Percentiles rank a stretch among this genome's conserved stretches.
These are phyloP conservation scores for Chlorophyllum brunneum DNA, from an alignment of 768 basidiomycete species.

Conservation along the genomic window DNA sequence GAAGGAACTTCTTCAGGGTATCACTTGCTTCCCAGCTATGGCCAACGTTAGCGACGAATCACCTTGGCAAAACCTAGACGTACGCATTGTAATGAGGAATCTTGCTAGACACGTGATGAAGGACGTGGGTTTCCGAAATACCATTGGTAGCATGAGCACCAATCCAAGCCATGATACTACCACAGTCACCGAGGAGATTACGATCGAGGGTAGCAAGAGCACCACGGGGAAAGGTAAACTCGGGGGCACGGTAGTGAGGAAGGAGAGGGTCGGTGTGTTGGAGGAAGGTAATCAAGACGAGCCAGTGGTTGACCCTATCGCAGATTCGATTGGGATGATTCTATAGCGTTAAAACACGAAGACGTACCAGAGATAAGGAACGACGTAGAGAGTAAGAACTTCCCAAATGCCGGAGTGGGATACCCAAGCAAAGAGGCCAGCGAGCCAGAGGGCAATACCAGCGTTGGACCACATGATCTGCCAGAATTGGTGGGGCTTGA, in stretches of 20 bases:
- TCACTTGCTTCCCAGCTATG: slow-evolving; percentile 84
- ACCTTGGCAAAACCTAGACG: slow-evolving; percentile 18
- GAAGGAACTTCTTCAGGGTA: slow-evolving; percentile 76
- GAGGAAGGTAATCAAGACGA: slow-evolving; percentile 94
- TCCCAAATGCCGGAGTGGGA: slow-evolving; percentile 61
- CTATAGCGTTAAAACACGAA: background rate
- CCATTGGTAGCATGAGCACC: slow-evolving; percentile 85
- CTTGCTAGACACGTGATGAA: slow-evolving; percentile 91
- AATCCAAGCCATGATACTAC: slow-evolving; percentile 78
- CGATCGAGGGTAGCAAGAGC: slow-evolving; percentile 92
- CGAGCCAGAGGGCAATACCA: slow-evolving; percentile 75
- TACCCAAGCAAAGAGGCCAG: slow-evolving; percentile 50
- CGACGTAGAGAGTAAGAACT: slow-evolving; percentile 76
- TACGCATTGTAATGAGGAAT: slow-evolving; percentile 93
- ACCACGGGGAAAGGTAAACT: slow-evolving; percentile 93
- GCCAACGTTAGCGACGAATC: background rate
- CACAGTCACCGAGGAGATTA: slow-evolving; percentile 71
- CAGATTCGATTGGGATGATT: background rate
- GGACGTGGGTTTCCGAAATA: slow-evolving; percentile 91
- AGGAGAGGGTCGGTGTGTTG: slow-evolving; percentile 97
- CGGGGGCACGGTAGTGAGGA: slow-evolving; percentile 86
- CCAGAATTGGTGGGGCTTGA: slow-evolving; percentile 70
- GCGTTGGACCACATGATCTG: slow-evolving; percentile 82
- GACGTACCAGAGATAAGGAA: slow-evolving; percentile 83
- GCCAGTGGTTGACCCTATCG: slow-evolving; percentile 84